Base-by-base conservation (phyloP, 129 eudicot species). In the Dittrichia graveolens region DNA sequence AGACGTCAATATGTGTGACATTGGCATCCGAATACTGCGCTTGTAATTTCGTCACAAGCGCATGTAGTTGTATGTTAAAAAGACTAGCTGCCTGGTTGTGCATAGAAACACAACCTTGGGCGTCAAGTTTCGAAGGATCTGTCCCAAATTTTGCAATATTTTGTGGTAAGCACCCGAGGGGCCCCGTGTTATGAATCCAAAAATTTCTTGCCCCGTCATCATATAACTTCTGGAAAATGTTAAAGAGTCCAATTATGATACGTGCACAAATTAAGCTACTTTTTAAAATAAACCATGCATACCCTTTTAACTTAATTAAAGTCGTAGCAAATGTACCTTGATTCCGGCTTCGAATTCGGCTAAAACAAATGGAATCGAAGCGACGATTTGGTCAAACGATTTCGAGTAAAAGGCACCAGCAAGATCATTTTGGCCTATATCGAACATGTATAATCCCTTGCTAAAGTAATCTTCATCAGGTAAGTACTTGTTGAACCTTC, bases 151-250 rank as follows among this genome's bases (percentile, higher is more conserved):
- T 85, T 4, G 82, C 96, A 31, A 93, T 83, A 61, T 85, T 85
- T 65, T 87, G 92, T 7, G 96, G 72, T 74, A 93, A 71, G 79
- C 98, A 93, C 5, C 98, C 96, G 4, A 93, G 85, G 1, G 96
- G 98, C 13, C 98, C 98, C 0, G 95, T 90, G 80, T 87, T 93
- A 73, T 93, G 98, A 70, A 93, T 84, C 98, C 98, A 93, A 64
- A 87, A 89, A 52, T 79, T 85, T 75, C 90, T 85, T 45, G 84
- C 98, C 47, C 96, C 95, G 69, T 82, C 71, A 42, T 87, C 89
- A 14, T 93, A 89, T 61, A 93, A 76, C 59, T 71, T 72, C 98
- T 93, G 84, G 14, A 68, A 40, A 16, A 67, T 24, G 59, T 31
- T 6, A 80, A 24, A 42, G 4, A 49, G 41, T 54, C n/a, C 37